These are phyloP conservation scores for Leucogyrophana mollusca DNA, from an alignment of 768 basidiomycete genomes.

Conservation along the genomic window DNA sequence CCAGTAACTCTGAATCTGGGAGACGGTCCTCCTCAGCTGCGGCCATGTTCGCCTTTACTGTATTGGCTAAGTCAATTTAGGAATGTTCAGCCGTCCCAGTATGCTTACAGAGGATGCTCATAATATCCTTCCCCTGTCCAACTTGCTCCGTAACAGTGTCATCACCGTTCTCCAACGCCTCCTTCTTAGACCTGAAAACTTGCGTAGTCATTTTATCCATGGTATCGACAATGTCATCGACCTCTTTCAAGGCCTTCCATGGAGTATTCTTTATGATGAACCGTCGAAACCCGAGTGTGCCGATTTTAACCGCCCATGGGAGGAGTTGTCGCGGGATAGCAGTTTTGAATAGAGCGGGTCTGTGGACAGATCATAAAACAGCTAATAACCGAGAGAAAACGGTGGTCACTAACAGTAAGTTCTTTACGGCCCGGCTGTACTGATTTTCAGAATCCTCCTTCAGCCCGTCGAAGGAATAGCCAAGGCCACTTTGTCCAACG, in stretches of 20 bases:
- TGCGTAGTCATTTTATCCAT: conserved; percentile 13
- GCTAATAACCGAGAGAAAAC: neutral
- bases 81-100: neutral
- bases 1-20: conserved; percentile 21
- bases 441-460: conserved; percentile 8
- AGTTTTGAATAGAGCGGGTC: conserved; percentile 34
- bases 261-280: neutral
- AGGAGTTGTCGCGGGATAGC: conserved; percentile 45
- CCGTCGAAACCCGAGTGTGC: neutral
- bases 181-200: conserved; percentile 19
- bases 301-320: conserved; percentile 26
- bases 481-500: conserved; percentile 21
- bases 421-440: conserved; percentile 2
- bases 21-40: conserved; percentile 18
- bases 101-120: conserved; percentile 27
- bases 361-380: neutral
- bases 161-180: conserved; percentile 5
- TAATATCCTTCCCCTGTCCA: conserved; percentile 19
- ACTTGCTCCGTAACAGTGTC: neutral
- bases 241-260: neutral
- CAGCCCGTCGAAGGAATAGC: conserved; percentile 17
- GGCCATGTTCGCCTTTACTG: conserved; percentile 22
- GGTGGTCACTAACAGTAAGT: neutral
- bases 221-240: conserved; percentile 10
- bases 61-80: neutral